Evolutionary conservation across 148 eudicot genomes (phyloP), one percentile per base, ranked within the genome.

Genomic region (Persicaria tinctoria): DNA sequence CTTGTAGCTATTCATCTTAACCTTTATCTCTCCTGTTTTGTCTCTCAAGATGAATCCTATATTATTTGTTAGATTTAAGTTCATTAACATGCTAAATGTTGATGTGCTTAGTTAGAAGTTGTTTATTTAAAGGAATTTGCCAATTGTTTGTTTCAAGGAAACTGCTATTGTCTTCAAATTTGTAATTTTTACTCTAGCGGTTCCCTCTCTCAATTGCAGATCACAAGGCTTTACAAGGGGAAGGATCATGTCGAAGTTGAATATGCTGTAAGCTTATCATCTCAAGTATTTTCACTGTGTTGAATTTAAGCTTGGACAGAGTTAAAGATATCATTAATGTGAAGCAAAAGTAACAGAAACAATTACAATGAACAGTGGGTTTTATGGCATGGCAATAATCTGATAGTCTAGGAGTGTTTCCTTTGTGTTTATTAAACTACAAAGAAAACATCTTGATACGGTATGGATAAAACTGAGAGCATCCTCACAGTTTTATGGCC

Each of bases 181-280:
- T 66, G 5, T 44, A 14, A 12, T 20, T 66, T 64, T 6, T 66
- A 12, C 41, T 0, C 5, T 13, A 14, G 70, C 14, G n/a, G 18
- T 66, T 41, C 47, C 44, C 32, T 66, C 9, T 66, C 13, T 66
- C 41, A 41, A 5, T 71, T 74, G 45, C 83, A 95, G 99, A 83
- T 89, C 79, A 95, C 94, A 32, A 90, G 99, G 81, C 92, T 90
- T 46, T 90, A 87, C 87, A 95, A 90, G 78, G 89, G 77, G 38
- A 90, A 89, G 85, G 97, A 95, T 76, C 91, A 95, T 79, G 87
- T 85, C 70, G 99, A 95, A 89, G 78, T 95, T 78, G 99, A 95
- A 78, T 92, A 89, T 78, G 82, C 76, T 77, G 99, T 95, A 84
- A 85, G 96, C 79, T 72, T n/a, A 68, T 68, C 47, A 50, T 47